Evolutionary conservation across 2,329 filamentous ascomycete genomes (phyloP).

Genomic region (Cytospora piceae): DNA sequence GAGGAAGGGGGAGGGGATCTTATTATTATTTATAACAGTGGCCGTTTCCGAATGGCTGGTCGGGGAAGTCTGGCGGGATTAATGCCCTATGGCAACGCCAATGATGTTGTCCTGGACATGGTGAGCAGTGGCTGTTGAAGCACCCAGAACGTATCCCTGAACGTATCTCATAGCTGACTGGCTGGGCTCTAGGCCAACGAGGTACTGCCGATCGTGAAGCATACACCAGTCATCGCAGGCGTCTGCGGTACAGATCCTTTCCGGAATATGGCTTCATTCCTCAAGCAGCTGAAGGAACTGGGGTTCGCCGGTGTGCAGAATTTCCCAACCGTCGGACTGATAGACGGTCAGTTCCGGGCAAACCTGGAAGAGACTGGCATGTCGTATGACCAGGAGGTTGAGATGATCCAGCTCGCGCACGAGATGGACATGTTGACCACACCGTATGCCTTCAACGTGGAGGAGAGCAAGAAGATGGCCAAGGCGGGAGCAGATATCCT

Average conservation of each 20-base stretch:
- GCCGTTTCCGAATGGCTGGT: constrained; percentile 74
- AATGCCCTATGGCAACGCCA: constrained; percentile 74
- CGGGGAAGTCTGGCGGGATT: constrained; percentile 69
- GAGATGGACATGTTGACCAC: constrained; percentile 66
- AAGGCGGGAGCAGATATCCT: constrained; percentile 67
- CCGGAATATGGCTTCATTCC: constrained; percentile 62
- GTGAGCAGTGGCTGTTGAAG: constrained; percentile 38
- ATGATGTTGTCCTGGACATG: constrained; percentile 72
- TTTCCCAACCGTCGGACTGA: constrained; percentile 73
- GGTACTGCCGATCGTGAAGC: constrained; percentile 65
- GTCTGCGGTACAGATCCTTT: constrained; percentile 75
- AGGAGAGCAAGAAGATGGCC: constrained; percentile 66
- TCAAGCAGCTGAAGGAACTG: constrained; percentile 61
- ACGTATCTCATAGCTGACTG: neutral
- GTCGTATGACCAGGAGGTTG: constrained; percentile 69
- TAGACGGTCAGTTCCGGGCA: constrained; percentile 68
- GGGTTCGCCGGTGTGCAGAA: constrained; percentile 75
- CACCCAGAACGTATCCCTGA: neutral
- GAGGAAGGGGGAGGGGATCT: constrained; percentile 70
- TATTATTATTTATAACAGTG: constrained; percentile 74
- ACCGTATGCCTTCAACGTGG: constrained; percentile 69
- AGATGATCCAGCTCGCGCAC: constrained; percentile 65
- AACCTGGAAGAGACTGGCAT: constrained; percentile 75
- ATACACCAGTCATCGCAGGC: constrained; percentile 69
- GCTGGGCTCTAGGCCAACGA: constrained; percentile 55